These are phyloP conservation scores for Xylariales sp. DNA, from an alignment of 2,329 filamentous ascomycete genomes.

Conservation along the genomic window DNA sequence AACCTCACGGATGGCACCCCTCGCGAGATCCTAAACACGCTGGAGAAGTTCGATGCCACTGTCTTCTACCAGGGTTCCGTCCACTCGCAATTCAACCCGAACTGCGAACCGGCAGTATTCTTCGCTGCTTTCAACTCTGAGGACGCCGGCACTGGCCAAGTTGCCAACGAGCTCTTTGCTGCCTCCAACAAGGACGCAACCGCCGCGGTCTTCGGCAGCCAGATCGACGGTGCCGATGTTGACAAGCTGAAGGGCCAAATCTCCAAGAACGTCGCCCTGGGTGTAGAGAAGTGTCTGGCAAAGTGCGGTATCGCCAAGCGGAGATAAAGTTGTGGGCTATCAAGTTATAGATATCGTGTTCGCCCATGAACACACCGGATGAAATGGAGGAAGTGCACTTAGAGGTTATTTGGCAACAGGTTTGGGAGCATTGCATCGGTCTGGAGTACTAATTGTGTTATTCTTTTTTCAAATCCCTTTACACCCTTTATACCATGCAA, in stretches of 20 bases:
- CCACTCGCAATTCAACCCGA: conserved; percentile 53
- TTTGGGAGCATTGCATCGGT: background rate
- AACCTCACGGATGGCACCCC: conserved; percentile 30
- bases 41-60: conserved; percentile 43
- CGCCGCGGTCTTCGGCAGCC: conserved; percentile 40
- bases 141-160: conserved; percentile 48
- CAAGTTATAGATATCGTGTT: no score
- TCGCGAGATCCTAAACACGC: conserved; percentile 29
- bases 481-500: no score
- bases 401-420: background rate
- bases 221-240: conserved; percentile 39
- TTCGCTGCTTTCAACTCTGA: conserved; percentile 45
- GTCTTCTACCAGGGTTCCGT: conserved; percentile 50
- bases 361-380: background rate
- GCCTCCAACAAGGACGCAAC: conserved; percentile 38
- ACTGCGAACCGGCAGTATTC: conserved; percentile 45
- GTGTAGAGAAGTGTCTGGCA: conserved; percentile 48
- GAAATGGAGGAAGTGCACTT: background rate
- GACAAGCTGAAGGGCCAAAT: conserved; percentile 36
- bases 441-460: background rate
- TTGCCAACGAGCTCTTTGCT: conserved; percentile 46
- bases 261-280: conserved; percentile 45
- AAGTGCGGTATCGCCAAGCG: conserved; percentile 35
- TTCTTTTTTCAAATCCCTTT: no score
- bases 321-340: conserved; percentile 13